These are phyloP conservation scores for Pestalotiopsis sp. DNA, from an alignment of 2,329 filamentous ascomycete genomes.

Conservation along the genomic window DNA sequence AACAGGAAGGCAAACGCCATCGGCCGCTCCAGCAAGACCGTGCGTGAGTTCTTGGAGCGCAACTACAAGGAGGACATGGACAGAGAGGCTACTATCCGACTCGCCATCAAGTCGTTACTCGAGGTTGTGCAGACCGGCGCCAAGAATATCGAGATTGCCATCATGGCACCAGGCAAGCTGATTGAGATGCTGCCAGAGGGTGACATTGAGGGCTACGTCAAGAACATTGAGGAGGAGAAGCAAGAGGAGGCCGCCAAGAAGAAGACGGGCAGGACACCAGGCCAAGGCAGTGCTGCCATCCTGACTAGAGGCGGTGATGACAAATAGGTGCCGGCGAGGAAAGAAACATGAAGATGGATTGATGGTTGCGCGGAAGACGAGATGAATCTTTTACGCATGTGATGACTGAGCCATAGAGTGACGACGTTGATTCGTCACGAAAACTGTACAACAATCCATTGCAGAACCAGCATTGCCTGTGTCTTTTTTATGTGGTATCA, in stretches of 20 bases:
- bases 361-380: neutral
- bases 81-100: slow-evolving; percentile 90
- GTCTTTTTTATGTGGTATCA: neutral
- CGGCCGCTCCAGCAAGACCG: slow-evolving; percentile 97
- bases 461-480: slow-evolving; percentile 1
- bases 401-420: slow-evolving; percentile 17
- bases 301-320: slow-evolving; percentile 62
- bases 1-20: slow-evolving; percentile 98
- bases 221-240: slow-evolving; percentile 99
- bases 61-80: slow-evolving; percentile 99
- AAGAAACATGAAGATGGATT: neutral
- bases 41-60: slow-evolving; percentile 96
- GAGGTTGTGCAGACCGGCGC: slow-evolving; percentile 98
- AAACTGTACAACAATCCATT: slow-evolving; percentile 2
- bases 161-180: slow-evolving; percentile 91
- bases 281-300: slow-evolving; percentile 72
- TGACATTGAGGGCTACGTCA: slow-evolving; percentile 96
- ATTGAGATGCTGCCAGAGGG: slow-evolving; percentile 95
- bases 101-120: slow-evolving; percentile 96
- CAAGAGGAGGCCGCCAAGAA: slow-evolving; percentile 98
- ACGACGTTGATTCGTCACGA: slow-evolving; percentile 6
- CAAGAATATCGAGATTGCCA: slow-evolving; percentile 99
- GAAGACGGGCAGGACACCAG: slow-evolving; percentile 80
- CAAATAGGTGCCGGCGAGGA: neutral
- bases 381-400: neutral